Evolutionary conservation across 331 rosid genomes (phyloP).

Genomic region (Stylosanthes scabra): DNA sequence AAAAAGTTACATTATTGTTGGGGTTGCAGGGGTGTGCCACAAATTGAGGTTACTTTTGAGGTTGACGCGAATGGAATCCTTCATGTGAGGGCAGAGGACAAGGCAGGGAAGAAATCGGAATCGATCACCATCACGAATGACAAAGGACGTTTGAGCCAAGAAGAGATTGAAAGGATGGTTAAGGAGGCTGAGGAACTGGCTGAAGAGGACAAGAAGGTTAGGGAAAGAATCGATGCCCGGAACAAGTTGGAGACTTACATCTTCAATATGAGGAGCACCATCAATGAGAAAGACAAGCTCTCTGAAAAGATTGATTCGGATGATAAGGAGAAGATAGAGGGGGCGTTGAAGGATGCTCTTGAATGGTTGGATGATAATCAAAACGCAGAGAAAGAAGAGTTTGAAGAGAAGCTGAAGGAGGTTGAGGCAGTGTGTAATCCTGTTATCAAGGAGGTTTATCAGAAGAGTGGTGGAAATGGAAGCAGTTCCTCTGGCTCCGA

Average conservation of each 20-base stretch:
- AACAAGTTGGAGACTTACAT: constrained; percentile 57
- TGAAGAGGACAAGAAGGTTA: constrained; percentile 54
- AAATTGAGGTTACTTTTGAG: constrained; percentile 67
- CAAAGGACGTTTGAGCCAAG: constrained; percentile 63
- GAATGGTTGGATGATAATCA: constrained; percentile 53
- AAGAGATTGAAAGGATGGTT: constrained; percentile 63
- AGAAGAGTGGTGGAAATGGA: constrained; percentile 58
- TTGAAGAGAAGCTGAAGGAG: constrained; percentile 59
- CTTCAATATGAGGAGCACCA: constrained; percentile 52
- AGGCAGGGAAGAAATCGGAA: constrained; percentile 57
- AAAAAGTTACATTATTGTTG: background rate
- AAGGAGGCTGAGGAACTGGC: constrained; percentile 70
- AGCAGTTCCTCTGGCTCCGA: constrained; percentile 32
- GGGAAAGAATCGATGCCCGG: constrained; percentile 53
- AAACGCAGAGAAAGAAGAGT: constrained; percentile 56
- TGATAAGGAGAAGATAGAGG: constrained; percentile 60
- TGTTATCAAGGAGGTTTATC: constrained; percentile 51
- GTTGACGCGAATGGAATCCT: constrained; percentile 62
- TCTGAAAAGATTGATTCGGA: constrained; percentile 53
- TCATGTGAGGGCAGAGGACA: constrained; percentile 64
- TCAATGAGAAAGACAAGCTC: constrained; percentile 51
- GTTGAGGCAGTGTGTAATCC: constrained; percentile 60
- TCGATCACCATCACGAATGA: constrained; percentile 60
- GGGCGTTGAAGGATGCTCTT: constrained; percentile 47
- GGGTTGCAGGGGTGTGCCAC: constrained; percentile 58